phyloP scores from a whole-genome alignment of 805 yeast genomes.

The Candida germanica region DNA sequence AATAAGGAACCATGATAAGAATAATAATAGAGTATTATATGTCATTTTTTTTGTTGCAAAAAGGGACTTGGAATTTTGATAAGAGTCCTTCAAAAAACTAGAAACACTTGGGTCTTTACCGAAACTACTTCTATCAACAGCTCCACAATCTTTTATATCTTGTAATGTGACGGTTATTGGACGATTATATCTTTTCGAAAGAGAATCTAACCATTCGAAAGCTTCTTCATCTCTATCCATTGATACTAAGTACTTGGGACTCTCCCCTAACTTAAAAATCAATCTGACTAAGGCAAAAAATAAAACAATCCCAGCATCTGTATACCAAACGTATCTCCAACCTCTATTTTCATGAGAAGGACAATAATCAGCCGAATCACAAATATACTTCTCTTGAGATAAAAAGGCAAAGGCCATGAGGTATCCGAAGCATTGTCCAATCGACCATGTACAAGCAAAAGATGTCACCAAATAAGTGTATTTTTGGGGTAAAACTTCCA shows the following conservation, averaged over 20 bases:
- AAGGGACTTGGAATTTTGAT: conserved; percentile 25
- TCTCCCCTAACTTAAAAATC: conserved; percentile 40
- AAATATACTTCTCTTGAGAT: conserved; percentile 36
- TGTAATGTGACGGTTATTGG: conserved; percentile 43
- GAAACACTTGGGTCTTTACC: conserved; percentile 14
- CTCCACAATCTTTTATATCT: conserved; percentile 45
- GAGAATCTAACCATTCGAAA: conserved; percentile 33
- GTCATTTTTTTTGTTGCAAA: conserved; percentile 36
- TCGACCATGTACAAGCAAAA: conserved; percentile 57
- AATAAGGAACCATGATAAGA: conserved; percentile 52
- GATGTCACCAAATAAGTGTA: conserved; percentile 24
- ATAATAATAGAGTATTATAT: conserved; percentile 35
- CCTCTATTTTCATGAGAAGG: conserved; percentile 49
- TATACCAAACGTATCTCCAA: conserved; percentile 56
- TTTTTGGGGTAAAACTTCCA: conserved; percentile 26
- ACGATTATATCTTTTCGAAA: conserved; percentile 46
- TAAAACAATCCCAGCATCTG: conserved; percentile 47
- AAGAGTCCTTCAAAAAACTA: conserved; percentile 19
- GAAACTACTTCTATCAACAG: conserved; percentile 15
- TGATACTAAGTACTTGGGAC: conserved; percentile 54
- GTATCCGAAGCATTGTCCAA: conserved; percentile 54
- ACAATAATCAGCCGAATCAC: conserved; percentile 39
- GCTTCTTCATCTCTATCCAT: conserved; percentile 53
- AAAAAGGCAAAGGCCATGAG: conserved; percentile 54
- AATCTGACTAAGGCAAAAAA: conserved; percentile 33